Evolutionary conservation across 257 asterid genomes (phyloP).

Genomic region (Cinchona pubescens): DNA sequence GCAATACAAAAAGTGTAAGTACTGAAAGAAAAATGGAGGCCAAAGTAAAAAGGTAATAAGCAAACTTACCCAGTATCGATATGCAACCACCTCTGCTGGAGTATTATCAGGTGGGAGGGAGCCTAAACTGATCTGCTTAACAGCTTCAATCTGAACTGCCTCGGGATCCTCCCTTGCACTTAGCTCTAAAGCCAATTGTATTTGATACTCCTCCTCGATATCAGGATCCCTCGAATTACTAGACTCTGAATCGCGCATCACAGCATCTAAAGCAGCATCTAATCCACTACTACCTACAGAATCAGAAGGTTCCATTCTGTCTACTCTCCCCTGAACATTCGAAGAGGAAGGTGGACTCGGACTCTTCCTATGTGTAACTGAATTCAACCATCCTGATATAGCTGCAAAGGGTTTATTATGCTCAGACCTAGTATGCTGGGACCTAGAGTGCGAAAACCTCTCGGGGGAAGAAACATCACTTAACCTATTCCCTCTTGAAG

Average conservation of each 20-base stretch:
- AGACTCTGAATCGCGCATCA: constrained; percentile 56
- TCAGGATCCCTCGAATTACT: constrained; percentile 72
- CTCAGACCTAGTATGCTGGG: constrained; percentile 50
- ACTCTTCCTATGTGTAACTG: constrained; percentile 63
- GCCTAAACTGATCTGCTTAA: constrained; percentile 93
- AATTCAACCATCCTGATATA: constrained; percentile 91
- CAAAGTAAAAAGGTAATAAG: constrained; percentile 5
- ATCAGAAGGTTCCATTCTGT: constrained; percentile 64
- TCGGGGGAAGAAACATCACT: constrained; percentile 52
- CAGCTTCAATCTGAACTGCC: constrained; percentile 99
- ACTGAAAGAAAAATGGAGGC: constrained; percentile 1
- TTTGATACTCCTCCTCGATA: constrained; percentile 90
- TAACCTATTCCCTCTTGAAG: constrained; percentile 51
- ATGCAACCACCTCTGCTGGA: constrained; percentile 85
- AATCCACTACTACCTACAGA: constrained; percentile 63
- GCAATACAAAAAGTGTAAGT: not conserved
- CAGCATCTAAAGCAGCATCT: constrained; percentile 66
- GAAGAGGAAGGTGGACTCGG: constrained; percentile 78
- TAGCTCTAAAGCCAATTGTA: constrained; percentile 84
- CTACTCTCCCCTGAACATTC: constrained; percentile 45
- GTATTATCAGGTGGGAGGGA: constrained; percentile 66
- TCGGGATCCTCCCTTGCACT: constrained; percentile 98
- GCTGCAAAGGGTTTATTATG: constrained; percentile 62
- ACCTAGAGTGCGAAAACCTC: constrained; percentile 46
- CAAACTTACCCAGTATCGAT: constrained; percentile 78